Percentiles rank a stretch among this genome's conserved stretches.
These are phyloP conservation scores for Penicillium polonicum DNA, from an alignment of 2,329 filamentous ascomycete genomes.

Conservation along the genomic window DNA sequence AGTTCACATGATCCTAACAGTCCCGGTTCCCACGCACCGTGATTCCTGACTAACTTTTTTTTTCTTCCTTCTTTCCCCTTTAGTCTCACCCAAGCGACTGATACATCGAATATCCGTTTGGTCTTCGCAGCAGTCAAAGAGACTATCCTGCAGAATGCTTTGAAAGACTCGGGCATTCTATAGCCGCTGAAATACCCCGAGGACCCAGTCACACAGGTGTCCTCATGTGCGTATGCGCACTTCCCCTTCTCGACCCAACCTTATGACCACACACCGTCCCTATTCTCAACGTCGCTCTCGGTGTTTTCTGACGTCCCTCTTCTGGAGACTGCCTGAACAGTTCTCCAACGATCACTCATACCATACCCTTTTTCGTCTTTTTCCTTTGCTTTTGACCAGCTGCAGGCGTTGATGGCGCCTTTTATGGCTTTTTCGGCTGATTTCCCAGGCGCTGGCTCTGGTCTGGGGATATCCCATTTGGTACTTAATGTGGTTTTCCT, in stretches of 20 bases:
- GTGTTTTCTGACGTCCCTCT: conserved; percentile 1
- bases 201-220: neutral
- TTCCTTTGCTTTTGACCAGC: conserved; percentile 19
- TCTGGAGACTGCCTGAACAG: neutral
- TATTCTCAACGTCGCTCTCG: conserved; percentile 7
- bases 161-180: conserved; percentile 97
- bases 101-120: conserved; percentile 95
- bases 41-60: conserved; percentile 14
- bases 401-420: conserved; percentile 26
- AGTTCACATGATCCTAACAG: conserved; percentile 42
- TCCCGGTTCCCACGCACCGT: neutral
- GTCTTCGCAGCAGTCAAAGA: conserved; percentile 99
- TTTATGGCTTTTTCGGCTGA: conserved; percentile 14
- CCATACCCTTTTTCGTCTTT: conserved; percentile 8
- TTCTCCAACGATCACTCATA: conserved; percentile 18
- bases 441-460: conserved; percentile 22
- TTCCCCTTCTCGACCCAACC: neutral
- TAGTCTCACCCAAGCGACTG: conserved; percentile 96
- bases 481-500: conserved; percentile 17
- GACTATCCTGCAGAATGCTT: conserved; percentile 95
- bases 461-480: conserved; percentile 17
- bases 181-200: conserved; percentile 34
- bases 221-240: neutral
- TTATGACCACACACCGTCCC: conserved; percentile 5
- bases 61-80: conserved; percentile 18